Evolutionary conservation across 306 rosid genomes (phyloP), one percentile per base, ranked within the genome.

Genomic region (Pachyrhizus erosus): DNA sequence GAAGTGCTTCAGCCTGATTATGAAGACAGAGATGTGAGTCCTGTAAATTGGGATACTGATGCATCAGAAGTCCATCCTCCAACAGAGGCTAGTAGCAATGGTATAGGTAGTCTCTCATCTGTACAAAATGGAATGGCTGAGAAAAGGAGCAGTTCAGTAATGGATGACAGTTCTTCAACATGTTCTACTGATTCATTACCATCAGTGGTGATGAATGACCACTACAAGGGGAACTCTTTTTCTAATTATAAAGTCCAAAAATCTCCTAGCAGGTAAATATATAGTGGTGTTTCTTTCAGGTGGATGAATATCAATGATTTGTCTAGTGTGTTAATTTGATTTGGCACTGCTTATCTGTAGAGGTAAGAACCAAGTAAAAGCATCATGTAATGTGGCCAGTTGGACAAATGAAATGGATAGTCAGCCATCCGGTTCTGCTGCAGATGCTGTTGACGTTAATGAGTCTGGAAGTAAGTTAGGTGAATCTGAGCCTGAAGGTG

Each of bases 111-210:
- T 84, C 82, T 84, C 15, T 90, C 91, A 76, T 88, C 97, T 7
- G 83, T 70, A 54, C 97, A 89, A 84, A 91, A 93, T 72, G 97
- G 89, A 74, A 75, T 84, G 46, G 84, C 89, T 70, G 98, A 92
- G 55, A 93, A 88, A 78, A 93, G 88, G 89, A 85, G 87, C 76
- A 51, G 85, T 67, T 89, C 86, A 18, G 83, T 88, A 54, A 85
- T 93, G 89, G 99, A 96, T 75, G 99, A 96, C 86, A 96, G 97
- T 87, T 96, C 99, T 77, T 96, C 98, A 75, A 96, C 99, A 14
- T 92, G 98, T 83, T 96, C 98, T 52, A 89, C 97, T 8, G 99
- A 96, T 85, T 96, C 99, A 5, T 87, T 93, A 74, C 97, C 98
- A 52, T 96, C 99, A 24, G 82, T 89, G 67, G 91, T 80, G 76